Evolutionary conservation across 495 filamentous ascomycete genomes (phyloP), one percentile per base, ranked within the genome.

Genomic region (Choiromyces venosus): DNA sequence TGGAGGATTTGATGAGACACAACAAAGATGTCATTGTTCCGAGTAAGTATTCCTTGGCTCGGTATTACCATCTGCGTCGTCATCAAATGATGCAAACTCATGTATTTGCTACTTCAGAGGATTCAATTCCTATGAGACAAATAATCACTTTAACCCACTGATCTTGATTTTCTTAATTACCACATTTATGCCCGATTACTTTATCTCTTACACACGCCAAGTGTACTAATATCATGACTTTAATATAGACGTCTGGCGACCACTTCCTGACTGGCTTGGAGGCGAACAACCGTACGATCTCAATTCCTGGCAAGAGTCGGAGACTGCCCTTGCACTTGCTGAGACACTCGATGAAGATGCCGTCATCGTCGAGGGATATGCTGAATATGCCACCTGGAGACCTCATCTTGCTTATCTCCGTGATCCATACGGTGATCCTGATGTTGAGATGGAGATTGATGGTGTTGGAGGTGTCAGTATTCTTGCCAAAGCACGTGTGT

Each of bases 371-470:
- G 96, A 99, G 82, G 96, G 96, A 36, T 99, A 99, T 80, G 96
- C 96, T 44, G 96, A 99, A 85, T 99, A 99, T 81, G 96, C 96
- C 33, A 99, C 96, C 2, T 99, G 95, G 94, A 86, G 96, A 71
- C 96, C 96, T 36, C 96, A 99, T 87, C 86, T 99, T 69, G 96
- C 96, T 46, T 99, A 99, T 81, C 88, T 99, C 2, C 90, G 96
- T 21, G 96, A 99, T 81, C 96, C 96, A 2, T 98, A 97, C 78
- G 96, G 96, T 42, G 94, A 99, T 78, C 93, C 93, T 2, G 96
- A 99, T 82, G 96, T 98, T 90, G 96, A 99, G 82, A 97, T 99
- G 95, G 96, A 99, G 77, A 93, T 99, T 76, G 95, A 99, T 79
- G 95, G 95, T 69, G 93, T 99, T 25, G 95, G 95, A 66, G 95